Conservation (phyloP, 164 flowering plant species). For the Annona cherimola region DNA sequence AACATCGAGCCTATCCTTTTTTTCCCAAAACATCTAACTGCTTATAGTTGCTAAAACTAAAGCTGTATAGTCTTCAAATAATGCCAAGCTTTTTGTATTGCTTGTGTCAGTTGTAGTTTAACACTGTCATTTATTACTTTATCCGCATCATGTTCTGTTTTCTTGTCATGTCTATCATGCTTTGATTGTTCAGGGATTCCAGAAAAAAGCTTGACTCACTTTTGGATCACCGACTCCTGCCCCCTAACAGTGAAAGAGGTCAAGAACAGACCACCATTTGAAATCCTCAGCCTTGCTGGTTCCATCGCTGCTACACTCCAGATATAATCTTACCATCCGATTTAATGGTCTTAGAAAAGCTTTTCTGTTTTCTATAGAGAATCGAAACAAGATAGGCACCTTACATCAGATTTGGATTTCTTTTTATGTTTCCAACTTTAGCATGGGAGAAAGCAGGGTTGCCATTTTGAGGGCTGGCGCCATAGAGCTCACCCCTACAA, state of each 20-base stretch:
- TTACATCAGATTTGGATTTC: not conserved
- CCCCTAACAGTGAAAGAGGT: slow-evolving; percentile 77
- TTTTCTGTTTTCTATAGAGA: not conserved
- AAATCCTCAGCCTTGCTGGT: slow-evolving; percentile 85
- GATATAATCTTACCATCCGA: slow-evolving; percentile 23
- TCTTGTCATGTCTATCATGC: not conserved
- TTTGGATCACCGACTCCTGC: slow-evolving; percentile 98
- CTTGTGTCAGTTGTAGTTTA: too few species aligned
- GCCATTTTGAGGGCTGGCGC: not conserved
- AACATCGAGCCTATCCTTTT: too few species aligned
- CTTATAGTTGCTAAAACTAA: too few species aligned
- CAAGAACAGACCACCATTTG: slow-evolving; percentile 63
- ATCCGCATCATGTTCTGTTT: not conserved
- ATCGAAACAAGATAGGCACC: not conserved
- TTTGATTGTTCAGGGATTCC: slow-evolving; percentile 47
- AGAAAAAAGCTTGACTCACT: slow-evolving; percentile 62
- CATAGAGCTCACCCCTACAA: not conserved
- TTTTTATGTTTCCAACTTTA: not conserved
- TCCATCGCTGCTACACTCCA: slow-evolving; percentile 79
- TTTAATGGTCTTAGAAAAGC: not conserved
- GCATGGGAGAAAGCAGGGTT: not conserved
- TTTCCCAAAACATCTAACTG: too few species aligned
- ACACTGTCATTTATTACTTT: not conserved
- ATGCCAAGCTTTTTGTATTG: too few species aligned
- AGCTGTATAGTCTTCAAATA: too few species aligned